These are phyloP conservation scores for Tuber aestivum DNA, from an alignment of 495 filamentous ascomycete species.

Conservation along the genomic window DNA sequence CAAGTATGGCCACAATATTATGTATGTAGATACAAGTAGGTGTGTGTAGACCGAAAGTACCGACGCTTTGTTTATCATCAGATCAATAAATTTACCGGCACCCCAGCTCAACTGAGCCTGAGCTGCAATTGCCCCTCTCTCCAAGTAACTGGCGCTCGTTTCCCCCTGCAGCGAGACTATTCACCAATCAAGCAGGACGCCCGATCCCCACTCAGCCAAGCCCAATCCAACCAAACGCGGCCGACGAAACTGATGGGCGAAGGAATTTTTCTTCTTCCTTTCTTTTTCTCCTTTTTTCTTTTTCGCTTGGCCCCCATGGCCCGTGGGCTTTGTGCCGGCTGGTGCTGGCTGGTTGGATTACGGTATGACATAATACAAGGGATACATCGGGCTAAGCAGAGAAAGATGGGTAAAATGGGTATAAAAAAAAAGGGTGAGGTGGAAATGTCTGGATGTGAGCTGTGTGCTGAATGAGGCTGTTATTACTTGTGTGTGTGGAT, in stretches of 20 bases:
- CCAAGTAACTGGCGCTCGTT: not conserved
- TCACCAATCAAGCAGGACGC: not conserved
- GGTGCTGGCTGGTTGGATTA: not conserved
- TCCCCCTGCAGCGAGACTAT: not conserved
- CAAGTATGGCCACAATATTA: not conserved
- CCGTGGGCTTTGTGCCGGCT: not conserved
- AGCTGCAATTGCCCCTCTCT: not conserved
- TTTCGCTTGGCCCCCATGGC: not conserved
- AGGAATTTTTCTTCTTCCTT: not conserved
- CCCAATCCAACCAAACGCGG: not conserved
- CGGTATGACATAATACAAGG: not conserved
- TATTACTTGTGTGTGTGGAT: not conserved
- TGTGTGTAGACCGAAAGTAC: not conserved
- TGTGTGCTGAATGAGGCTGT: not conserved
- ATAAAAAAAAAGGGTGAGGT: not conserved
- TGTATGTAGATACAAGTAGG: not conserved
- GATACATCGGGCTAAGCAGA: not conserved
- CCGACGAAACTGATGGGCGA: not conserved
- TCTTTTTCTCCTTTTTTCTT: not conserved
- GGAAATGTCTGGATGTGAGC: not conserved
- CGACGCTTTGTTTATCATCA: not conserved
- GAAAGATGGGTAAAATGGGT: not conserved
- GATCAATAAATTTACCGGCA: too few species aligned
- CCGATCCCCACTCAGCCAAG: not conserved
- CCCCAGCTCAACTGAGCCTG: not conserved